Evolutionary conservation across 306 rosid species (phyloP).

Genomic region (Trifolium dubium): DNA sequence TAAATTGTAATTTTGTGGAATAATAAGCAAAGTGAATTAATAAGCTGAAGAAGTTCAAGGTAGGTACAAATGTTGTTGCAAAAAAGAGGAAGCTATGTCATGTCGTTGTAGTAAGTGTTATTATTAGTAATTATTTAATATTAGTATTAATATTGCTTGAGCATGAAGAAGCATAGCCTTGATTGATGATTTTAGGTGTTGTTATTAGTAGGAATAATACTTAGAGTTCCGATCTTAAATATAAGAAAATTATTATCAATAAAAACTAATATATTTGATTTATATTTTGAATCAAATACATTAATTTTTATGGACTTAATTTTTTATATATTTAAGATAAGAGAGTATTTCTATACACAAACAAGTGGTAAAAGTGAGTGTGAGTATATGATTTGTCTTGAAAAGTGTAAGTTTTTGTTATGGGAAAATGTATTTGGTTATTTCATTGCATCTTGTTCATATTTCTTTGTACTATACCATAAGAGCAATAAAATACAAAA

Average conservation of each 20-base stretch:
- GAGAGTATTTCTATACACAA: conserved; percentile 14
- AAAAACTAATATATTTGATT: too few relatives aligned
- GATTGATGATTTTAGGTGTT: conserved; percentile 53
- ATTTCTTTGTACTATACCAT: conserved; percentile 26
- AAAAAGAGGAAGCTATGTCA: conserved; percentile 45
- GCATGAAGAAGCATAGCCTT: conserved; percentile 51
- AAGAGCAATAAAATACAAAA: conserved; percentile 35
- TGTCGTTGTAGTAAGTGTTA: conserved; percentile 56
- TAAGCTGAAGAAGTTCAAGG: conserved; percentile 41
- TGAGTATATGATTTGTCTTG: conserved; percentile 35
- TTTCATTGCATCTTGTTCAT: conserved; percentile 30
- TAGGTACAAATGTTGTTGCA: conserved; percentile 46
- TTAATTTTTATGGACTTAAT: too few relatives aligned
- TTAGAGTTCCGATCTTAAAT: too few relatives aligned
- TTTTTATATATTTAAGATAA: too few relatives aligned
- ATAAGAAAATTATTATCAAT: too few relatives aligned
- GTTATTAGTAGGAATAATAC: conserved; percentile 18
- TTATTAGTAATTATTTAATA: conserved; percentile 29
- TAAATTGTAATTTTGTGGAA: conserved; percentile 58
- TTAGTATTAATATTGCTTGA: conserved; percentile 59
- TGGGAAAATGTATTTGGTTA: conserved; percentile 33
- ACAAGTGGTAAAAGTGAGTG: not conserved
- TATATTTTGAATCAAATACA: too few relatives aligned
- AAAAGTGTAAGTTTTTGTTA: conserved; percentile 36
- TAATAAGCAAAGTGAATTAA: conserved; percentile 62